Percentiles rank a stretch among this genome's conserved stretches.
Evolutionary conservation across 2,329 filamentous ascomycete species (phyloP).

Genomic region (Penicillium frequentans): DNA sequence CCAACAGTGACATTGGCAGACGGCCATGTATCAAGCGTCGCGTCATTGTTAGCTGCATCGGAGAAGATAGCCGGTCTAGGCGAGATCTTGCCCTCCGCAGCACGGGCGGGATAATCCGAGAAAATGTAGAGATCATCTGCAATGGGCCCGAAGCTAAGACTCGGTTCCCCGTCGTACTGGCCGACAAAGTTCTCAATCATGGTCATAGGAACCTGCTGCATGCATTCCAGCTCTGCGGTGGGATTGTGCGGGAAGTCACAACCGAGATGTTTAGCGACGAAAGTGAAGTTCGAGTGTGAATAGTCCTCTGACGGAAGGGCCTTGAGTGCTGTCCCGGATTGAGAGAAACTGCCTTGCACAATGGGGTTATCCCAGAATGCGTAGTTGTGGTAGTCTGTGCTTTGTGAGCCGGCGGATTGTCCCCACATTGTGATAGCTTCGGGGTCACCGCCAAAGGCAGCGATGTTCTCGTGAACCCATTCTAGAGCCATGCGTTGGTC

Average conservation of each 20-base stretch:
- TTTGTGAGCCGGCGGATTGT: slow-evolving; percentile 21
- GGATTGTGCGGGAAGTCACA: slow-evolving; percentile 17
- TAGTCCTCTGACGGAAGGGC: slow-evolving; percentile 6
- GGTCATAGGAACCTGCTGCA: slow-evolving; percentile 7
- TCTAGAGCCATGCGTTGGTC: slow-evolving; percentile 28
- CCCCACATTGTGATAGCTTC: slow-evolving; percentile 27
- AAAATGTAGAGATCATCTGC: slow-evolving; percentile 15
- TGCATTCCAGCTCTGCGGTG: slow-evolving; percentile 16
- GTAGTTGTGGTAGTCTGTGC: slow-evolving; percentile 7
- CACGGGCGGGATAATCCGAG: slow-evolving; percentile 9
- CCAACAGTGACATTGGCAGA: slow-evolving; percentile 1
- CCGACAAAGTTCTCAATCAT: slow-evolving; percentile 7
- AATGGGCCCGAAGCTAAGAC: slow-evolving; percentile 3
- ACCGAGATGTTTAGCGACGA: slow-evolving; percentile 25
- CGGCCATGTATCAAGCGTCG: slow-evolving; percentile 8
- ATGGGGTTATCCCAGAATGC: slow-evolving; percentile 27
- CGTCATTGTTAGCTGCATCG: slow-evolving; percentile 17
- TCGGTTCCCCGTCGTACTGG: not conserved
- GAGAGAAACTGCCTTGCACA: slow-evolving; percentile 11
- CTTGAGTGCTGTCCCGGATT: slow-evolving; percentile 17
- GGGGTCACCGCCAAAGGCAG: not conserved
- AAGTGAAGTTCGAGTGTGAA: slow-evolving; percentile 25
- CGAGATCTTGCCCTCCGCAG: slow-evolving; percentile 2
- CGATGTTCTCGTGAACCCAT: slow-evolving; percentile 28
- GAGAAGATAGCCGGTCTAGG: slow-evolving; percentile 12